These are phyloP conservation scores for Fusarium sp. DNA, from an alignment of 2,329 filamentous ascomycete species.

Conservation along the genomic window DNA sequence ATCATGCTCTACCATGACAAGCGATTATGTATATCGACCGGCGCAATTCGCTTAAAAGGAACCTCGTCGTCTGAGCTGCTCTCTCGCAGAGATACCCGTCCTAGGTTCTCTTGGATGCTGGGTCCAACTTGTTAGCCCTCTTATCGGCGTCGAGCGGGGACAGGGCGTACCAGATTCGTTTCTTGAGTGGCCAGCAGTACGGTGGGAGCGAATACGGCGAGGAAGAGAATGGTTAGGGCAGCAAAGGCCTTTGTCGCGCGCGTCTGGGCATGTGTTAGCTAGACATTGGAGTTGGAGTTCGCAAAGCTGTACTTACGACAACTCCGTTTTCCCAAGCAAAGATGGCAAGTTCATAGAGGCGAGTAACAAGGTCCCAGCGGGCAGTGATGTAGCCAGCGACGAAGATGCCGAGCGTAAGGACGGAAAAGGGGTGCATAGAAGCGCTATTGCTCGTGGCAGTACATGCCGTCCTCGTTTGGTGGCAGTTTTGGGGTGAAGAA, in stretches of 20 bases:
- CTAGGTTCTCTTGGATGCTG: constrained; percentile 86
- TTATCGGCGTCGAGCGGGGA: constrained; percentile 31
- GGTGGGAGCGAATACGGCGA: constrained; percentile 85
- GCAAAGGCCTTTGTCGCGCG: constrained; percentile 88
- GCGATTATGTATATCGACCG: constrained; percentile 41
- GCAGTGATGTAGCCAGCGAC: constrained; percentile 99
- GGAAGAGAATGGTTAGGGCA: constrained; percentile 85
- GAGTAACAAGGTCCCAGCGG: constrained; percentile 97
- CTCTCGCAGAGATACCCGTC: constrained; percentile 90
- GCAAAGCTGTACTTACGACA: constrained; percentile 71
- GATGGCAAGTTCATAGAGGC: constrained; percentile 94
- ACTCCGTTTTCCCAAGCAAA: constrained; percentile 99
- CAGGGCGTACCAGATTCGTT: constrained; percentile 75
- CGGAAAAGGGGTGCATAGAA: constrained; percentile 97
- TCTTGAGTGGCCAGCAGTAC: constrained; percentile 85
- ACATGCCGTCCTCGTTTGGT: constrained; percentile 54
- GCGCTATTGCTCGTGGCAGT: constrained; percentile 56
- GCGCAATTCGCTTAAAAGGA: constrained; percentile 77
- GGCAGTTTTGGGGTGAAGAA: constrained; percentile 15
- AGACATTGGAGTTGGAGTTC: background rate
- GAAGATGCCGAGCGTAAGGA: constrained; percentile 97
- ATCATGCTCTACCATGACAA: constrained; percentile 79
- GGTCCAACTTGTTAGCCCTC: constrained; percentile 30
- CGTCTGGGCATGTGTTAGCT: constrained; percentile 64
- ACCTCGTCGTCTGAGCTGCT: constrained; percentile 92